A percentile compares a stretch with the other conserved stretches of the same genome.
Conservation (phyloP, 176 grass and related monocot species). For the Phoenix roebelenii region DNA sequence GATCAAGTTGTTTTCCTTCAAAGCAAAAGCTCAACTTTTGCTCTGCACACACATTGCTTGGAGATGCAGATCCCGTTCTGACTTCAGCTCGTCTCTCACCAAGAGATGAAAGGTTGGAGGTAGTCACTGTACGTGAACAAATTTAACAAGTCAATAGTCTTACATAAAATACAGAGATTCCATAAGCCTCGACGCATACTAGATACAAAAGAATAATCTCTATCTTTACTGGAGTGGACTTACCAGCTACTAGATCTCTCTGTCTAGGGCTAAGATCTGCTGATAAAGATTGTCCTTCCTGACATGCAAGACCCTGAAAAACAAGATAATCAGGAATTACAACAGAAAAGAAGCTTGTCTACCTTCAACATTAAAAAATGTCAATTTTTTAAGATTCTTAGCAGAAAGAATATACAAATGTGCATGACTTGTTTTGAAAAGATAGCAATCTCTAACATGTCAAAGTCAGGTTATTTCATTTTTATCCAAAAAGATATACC, state of each 20-base stretch:
- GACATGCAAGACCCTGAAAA: conserved; percentile 37
- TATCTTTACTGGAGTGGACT: neutral
- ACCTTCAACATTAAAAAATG: too few species aligned
- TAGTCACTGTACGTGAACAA: too few species aligned
- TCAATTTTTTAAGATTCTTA: too few species aligned
- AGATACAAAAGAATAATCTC: conserved; percentile 3
- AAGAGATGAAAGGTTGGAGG: conserved; percentile 15
- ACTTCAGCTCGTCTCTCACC: conserved; percentile 33
- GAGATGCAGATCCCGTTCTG: conserved; percentile 15
- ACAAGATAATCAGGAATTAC: neutral
- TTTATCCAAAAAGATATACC: too few species aligned
- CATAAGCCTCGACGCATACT: neutral
- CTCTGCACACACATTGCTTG: conserved; percentile 16
- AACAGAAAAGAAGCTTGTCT: too few species aligned
- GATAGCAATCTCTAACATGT: too few species aligned
- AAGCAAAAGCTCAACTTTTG: conserved; percentile 60
- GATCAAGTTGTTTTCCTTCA: conserved; percentile 67
- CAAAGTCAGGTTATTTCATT: too few species aligned
- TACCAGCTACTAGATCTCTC: conserved; percentile 28
- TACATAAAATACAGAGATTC: too few species aligned
- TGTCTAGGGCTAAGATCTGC: conserved; percentile 28
- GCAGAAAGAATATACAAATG: too few species aligned
- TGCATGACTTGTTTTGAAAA: too few species aligned
- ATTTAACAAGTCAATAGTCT: too few species aligned
- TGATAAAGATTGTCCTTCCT: conserved; percentile 28